Conservation (phyloP, 2,329 filamentous ascomycete genomes). For the Trichoderma hamatum region DNA sequence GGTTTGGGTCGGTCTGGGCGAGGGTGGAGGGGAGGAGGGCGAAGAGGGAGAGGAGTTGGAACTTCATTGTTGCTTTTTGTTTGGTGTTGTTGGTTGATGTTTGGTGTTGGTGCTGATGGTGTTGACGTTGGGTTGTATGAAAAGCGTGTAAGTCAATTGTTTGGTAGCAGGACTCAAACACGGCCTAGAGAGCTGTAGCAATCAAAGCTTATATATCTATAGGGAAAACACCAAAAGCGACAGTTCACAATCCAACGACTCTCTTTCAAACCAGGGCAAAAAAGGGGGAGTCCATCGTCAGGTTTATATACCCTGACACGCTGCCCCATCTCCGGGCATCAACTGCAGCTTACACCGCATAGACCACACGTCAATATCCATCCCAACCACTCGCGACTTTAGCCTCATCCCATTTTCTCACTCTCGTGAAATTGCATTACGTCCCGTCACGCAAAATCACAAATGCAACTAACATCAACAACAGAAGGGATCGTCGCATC, state of each 20-base stretch:
- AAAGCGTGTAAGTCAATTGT: background rate
- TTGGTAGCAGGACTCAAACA: background rate
- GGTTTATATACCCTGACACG: constrained; percentile 8
- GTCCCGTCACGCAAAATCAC: background rate
- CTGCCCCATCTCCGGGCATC: background rate
- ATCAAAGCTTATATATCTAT: too few species aligned
- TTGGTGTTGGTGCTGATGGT: too few species aligned
- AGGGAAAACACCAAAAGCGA: background rate
- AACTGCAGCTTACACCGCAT: background rate
- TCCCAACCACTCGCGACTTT: background rate
- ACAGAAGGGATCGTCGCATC: background rate
- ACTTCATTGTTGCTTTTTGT: constrained; percentile 24
- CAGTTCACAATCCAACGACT: background rate
- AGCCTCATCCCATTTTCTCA: background rate
- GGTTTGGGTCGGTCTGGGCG: constrained; percentile 30
- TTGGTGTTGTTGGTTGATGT: constrained; percentile 24
- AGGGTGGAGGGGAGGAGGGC: constrained; percentile 35
- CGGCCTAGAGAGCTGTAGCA: background rate
- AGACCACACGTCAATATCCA: background rate
- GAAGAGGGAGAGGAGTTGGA: constrained; percentile 32
- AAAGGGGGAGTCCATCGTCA: background rate
- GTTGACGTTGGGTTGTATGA: background rate
- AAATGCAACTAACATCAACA: background rate
- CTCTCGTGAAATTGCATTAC: background rate
- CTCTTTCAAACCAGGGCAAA: too few species aligned